Evolutionary conservation across 805 yeast genomes (phyloP).

Genomic region (Cyberlindnera xishuangbannaensis): DNA sequence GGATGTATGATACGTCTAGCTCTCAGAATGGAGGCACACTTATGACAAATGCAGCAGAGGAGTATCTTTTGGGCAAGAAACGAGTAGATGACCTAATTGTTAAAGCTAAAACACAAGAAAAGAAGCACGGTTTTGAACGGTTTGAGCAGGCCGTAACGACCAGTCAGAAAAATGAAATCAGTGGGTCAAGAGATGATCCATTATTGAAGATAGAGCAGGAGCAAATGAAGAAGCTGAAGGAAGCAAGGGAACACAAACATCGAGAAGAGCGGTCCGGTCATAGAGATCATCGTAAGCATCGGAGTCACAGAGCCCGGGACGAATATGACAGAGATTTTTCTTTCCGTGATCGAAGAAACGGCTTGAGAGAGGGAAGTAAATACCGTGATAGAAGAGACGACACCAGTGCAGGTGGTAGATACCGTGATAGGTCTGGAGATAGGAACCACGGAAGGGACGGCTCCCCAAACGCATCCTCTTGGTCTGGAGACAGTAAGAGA

Average conservation of each 20-base stretch:
- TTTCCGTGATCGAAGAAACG: too few species aligned
- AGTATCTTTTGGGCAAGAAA: constrained; percentile 47
- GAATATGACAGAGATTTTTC: too few species aligned
- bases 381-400: constrained; percentile 2
- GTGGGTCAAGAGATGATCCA: constrained; percentile 31
- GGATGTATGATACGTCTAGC: constrained; percentile 76
- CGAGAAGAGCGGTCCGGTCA: constrained; percentile 7
- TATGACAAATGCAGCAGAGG: constrained; percentile 36
- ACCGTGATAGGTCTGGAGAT: constrained; percentile 1
- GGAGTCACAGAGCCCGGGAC: constrained; percentile 6
- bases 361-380: constrained; percentile 1
- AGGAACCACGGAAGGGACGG: constrained; percentile 1
- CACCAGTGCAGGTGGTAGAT: background rate
- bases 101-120: constrained; percentile 13
- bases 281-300: constrained; percentile 2
- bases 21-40: constrained; percentile 24
- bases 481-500: too few species aligned
- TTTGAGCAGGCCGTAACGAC: background rate
- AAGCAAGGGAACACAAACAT: constrained; percentile 17
- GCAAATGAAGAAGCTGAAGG: constrained; percentile 17
- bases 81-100: constrained; percentile 36
- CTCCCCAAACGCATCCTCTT: background rate
- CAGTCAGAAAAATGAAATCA: constrained; percentile 36
- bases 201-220: constrained; percentile 18
- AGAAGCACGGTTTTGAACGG: constrained; percentile 24